Conservation (phyloP, 2,329 filamentous ascomycete genomes). For the Sporothrix mexicana region DNA sequence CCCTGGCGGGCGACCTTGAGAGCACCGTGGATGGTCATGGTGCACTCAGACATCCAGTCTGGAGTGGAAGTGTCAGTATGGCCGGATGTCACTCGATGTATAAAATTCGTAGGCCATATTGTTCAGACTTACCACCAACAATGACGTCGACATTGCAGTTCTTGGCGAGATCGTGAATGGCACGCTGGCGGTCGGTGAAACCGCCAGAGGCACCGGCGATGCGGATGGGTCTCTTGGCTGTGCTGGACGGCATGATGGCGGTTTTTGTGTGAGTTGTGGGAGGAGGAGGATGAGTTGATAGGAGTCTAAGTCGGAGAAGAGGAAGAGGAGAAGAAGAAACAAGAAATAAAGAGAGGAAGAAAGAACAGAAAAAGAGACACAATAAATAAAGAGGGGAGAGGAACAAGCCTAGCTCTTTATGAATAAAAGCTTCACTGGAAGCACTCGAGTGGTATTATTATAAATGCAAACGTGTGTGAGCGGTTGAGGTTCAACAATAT, state of each 20-base stretch:
- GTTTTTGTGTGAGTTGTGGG: background rate
- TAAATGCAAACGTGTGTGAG: conserved; percentile 4
- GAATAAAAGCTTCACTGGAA: background rate
- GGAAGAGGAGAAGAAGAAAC: background rate
- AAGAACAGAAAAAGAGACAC: background rate
- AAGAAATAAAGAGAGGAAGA: background rate
- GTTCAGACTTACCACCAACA: conserved; percentile 37
- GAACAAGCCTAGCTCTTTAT: conserved; percentile 19
- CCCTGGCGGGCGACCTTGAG: conserved; percentile 41
- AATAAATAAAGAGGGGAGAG: conserved; percentile 5
- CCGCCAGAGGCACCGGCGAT: conserved; percentile 52
- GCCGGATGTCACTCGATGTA: too few relatives aligned
- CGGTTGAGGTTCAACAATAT: background rate
- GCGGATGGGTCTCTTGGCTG: conserved; percentile 46
- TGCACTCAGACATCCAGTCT: conserved; percentile 46
- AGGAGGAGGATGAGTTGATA: background rate
- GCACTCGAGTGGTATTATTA: conserved; percentile 15
- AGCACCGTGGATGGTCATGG: conserved; percentile 44
- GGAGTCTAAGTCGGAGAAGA: conserved; percentile 22
- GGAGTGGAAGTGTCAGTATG: too few relatives aligned
- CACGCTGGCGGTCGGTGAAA: conserved; percentile 52
- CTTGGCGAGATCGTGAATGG: conserved; percentile 50
- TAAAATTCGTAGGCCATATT: background rate
- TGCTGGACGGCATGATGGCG: conserved; percentile 30
- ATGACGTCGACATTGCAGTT: conserved; percentile 46